These are phyloP conservation scores for Colletotrichum shisoi DNA, from an alignment of 2,329 filamentous ascomycete genomes.

Conservation along the genomic window DNA sequence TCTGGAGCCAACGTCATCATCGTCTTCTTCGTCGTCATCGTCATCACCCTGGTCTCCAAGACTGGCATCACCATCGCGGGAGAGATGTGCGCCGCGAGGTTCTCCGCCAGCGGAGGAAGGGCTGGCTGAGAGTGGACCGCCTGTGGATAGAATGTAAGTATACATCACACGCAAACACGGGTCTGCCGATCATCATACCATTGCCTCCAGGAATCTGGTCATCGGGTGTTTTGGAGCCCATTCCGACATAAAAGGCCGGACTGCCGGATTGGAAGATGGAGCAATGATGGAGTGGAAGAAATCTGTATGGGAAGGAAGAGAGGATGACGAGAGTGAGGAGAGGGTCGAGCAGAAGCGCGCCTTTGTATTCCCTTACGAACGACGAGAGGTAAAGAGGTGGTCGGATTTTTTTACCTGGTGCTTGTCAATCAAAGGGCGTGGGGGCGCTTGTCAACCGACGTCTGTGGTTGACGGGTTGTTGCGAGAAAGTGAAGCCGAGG, in stretches of 20 bases:
- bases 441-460: not conserved
- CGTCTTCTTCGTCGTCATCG: conserved; percentile 45
- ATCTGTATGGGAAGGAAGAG: not conserved
- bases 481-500: conserved; percentile 17
- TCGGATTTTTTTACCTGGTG: too few species aligned
- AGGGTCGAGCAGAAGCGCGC: too few species aligned
- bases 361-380: not conserved
- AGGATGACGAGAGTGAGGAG: not conserved
- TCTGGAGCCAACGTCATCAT: conserved; percentile 25
- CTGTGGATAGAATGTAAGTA: conserved; percentile 41
- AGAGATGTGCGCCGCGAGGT: conserved; percentile 52
- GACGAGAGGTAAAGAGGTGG: not conserved
- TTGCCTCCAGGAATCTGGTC: conserved; percentile 47
- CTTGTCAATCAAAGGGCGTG: conserved; percentile 16
- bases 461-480: not conserved
- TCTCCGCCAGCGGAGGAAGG: conserved; percentile 49
- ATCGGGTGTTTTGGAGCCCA: conserved; percentile 54
- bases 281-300: not conserved
- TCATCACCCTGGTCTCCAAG: conserved; percentile 48
- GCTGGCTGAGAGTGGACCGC: conserved; percentile 38
- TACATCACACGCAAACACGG: conserved; percentile 16
- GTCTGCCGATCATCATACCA: conserved; percentile 43
- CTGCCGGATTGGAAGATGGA: not conserved
- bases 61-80: conserved; percentile 54
- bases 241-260: conserved; percentile 39